Percentiles rank a stretch among this genome's conserved stretches.
Conservation (phyloP, 768 basidiomycete species). For the Arthromyces matolae region DNA sequence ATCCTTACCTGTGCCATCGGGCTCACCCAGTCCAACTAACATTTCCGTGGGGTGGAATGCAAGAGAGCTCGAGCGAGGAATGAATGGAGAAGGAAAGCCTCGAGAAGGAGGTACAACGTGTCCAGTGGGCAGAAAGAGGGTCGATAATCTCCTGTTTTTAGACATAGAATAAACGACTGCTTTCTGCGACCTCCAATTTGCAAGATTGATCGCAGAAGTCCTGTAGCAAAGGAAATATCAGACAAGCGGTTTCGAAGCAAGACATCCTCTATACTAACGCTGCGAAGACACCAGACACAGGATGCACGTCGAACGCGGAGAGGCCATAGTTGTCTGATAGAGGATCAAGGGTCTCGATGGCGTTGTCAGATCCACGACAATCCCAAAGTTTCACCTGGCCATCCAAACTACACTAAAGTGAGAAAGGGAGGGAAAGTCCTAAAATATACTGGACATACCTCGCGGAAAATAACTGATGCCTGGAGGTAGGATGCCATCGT, state of each 20-base stretch:
- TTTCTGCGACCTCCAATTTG: conserved; percentile 66
- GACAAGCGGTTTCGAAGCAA: background rate
- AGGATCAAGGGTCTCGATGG: conserved; percentile 59
- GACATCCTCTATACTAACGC: conserved; percentile 51
- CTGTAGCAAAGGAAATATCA: conserved; percentile 30
- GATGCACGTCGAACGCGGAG: conserved; percentile 84
- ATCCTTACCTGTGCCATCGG: conserved; percentile 60
- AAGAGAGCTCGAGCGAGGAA: conserved; percentile 60
- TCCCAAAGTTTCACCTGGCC: conserved; percentile 94
- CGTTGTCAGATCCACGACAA: conserved; percentile 57
- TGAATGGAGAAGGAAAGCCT: conserved; percentile 51
- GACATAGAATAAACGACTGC: conserved; percentile 57
- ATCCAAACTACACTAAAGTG: conserved; percentile 54
- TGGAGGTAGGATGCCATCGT: conserved; percentile 70
- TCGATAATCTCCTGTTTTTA: conserved; percentile 35
- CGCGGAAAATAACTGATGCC: conserved; percentile 76
- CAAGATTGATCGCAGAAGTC: conserved; percentile 55
- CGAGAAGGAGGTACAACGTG: conserved; percentile 54
- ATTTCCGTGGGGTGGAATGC: conserved; percentile 86
- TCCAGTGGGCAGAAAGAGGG: conserved; percentile 50
- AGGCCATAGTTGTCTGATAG: conserved; percentile 74
- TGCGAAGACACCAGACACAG: conserved; percentile 78
- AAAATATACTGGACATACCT: conserved; percentile 50
- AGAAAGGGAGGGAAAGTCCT: background rate
- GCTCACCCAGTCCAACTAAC: conserved; percentile 70